Percentiles rank a stretch among this genome's conserved stretches.
phyloP scores from a whole-genome alignment of 345 rosid genomes.

The Eucalyptus regnans region DNA sequence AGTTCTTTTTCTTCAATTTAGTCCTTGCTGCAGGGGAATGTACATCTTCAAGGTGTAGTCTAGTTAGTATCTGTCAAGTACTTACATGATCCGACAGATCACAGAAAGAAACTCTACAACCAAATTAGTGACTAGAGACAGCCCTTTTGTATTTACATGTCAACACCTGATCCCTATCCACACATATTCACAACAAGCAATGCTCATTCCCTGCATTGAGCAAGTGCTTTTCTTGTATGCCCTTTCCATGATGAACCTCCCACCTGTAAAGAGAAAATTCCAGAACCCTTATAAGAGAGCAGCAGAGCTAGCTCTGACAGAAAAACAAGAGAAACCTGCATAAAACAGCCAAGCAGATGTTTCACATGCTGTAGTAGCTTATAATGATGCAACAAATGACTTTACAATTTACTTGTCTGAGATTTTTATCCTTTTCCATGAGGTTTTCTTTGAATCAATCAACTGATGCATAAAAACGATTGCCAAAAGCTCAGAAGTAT shows the following conservation, averaged over 20 bases:
- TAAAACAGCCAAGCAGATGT: not conserved
- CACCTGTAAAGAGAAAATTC: not conserved
- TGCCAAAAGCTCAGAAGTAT: not conserved
- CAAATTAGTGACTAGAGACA: not conserved
- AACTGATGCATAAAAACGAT: not conserved
- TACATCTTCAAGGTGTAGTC: not conserved
- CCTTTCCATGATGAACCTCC: not conserved
- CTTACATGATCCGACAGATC: not conserved
- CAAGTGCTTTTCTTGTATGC: not conserved
- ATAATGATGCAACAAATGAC: not conserved
- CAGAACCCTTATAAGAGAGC: not conserved
- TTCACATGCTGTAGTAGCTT: not conserved
- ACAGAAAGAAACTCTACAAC: not conserved
- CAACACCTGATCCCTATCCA: not conserved
- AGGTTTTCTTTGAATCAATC: not conserved
- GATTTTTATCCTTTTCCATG: not conserved
- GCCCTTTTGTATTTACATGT: not conserved
- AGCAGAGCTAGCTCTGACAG: not conserved
- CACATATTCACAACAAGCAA: not conserved
- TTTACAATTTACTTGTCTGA: not conserved
- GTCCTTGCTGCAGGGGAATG: not conserved
- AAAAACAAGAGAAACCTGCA: not conserved
- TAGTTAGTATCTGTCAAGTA: not conserved
- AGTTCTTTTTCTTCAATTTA: not conserved
- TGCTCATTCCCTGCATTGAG: not conserved